Conservation (phyloP, 495 filamentous ascomycete genomes). For the Penicillium bovifimosum region DNA sequence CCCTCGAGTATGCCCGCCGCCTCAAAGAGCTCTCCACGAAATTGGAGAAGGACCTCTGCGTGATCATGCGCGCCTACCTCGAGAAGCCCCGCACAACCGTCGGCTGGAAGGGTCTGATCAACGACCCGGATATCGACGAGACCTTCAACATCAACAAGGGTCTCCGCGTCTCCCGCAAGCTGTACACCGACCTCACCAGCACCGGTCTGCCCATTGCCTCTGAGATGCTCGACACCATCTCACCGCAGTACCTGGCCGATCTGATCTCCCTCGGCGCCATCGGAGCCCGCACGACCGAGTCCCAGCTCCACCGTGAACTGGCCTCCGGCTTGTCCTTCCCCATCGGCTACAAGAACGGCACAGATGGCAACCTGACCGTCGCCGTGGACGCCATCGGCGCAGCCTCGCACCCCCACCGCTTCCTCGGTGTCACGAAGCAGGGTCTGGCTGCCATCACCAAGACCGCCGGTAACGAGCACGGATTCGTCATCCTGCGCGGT, state of each 20-base stretch:
- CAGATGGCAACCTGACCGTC: conserved; percentile 89
- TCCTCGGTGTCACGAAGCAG: conserved; percentile 99
- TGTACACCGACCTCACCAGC: conserved; percentile 85
- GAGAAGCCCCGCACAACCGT: conserved; percentile 99
- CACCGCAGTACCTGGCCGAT: conserved; percentile 92
- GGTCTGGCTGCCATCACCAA: conserved; percentile 91
- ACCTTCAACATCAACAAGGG: conserved; percentile 99
- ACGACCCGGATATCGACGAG: conserved; percentile 96
- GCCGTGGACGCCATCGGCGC: conserved; percentile 95
- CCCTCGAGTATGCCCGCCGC: conserved; percentile 77
- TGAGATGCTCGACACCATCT: conserved; percentile 98
- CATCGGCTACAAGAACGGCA: conserved; percentile 98
- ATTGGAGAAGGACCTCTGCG: conserved; percentile 74
- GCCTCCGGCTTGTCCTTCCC: conserved; percentile 97
- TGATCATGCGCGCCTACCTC: conserved; percentile 98
- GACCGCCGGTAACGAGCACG: conserved; percentile 89
- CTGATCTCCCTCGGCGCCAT: conserved; percentile 93
- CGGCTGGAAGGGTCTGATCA: conserved; percentile 98
- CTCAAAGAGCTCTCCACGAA: conserved; percentile 69
- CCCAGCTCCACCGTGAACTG: conserved; percentile 89
- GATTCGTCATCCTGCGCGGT: conserved; percentile 92
- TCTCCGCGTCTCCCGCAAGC: conserved; percentile 75
- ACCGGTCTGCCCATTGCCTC: conserved; percentile 87
- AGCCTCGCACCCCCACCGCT: conserved; percentile 87
- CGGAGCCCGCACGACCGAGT: conserved; percentile 95